Evolutionary conservation across 768 basidiomycete species (phyloP).

Genomic region (Phanerochaete sordida): DNA sequence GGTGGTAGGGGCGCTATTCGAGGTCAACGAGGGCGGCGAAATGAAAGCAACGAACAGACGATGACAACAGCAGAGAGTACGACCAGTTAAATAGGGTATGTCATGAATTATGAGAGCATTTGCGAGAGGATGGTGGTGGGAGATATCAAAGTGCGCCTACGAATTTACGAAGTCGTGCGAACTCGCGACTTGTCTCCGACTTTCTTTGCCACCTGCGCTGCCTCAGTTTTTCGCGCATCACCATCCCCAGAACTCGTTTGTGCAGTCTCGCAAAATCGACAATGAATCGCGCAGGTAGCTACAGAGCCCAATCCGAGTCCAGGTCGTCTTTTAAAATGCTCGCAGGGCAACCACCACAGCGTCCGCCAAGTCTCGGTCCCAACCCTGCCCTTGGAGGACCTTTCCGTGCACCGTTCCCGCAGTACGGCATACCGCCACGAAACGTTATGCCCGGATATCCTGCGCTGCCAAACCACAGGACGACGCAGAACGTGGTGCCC

Average conservation of each 20-base stretch:
- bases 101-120: background rate
- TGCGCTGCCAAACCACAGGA: slow-evolving; percentile 58
- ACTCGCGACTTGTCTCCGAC: slow-evolving; percentile 1
- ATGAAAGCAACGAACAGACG: background rate
- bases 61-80: background rate
- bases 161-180: slow-evolving; percentile 6
- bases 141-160: background rate
- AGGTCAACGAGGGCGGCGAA: background rate
- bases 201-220: background rate
- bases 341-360: slow-evolving; percentile 77
- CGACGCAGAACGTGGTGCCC: slow-evolving; percentile 52
- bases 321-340: slow-evolving; percentile 5
- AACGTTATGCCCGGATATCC: slow-evolving; percentile 54
- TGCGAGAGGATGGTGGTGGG: slow-evolving; percentile 1
- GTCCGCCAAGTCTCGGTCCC: slow-evolving; percentile 71
- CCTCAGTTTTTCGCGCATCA: slow-evolving; percentile 5
- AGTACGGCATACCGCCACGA: slow-evolving; percentile 61
- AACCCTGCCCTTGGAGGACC: slow-evolving; percentile 60
- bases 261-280: slow-evolving; percentile 6
- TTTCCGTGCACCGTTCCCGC: slow-evolving; percentile 53
- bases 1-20: background rate
- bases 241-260: slow-evolving; percentile 9
- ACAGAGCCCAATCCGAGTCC: background rate
- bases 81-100: background rate
- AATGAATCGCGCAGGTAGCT: slow-evolving; percentile 36